Evolutionary conservation across 176 grass and related monocot genomes (phyloP), one percentile per base, ranked within the genome.

Genomic region (Carex littledalei): DNA sequence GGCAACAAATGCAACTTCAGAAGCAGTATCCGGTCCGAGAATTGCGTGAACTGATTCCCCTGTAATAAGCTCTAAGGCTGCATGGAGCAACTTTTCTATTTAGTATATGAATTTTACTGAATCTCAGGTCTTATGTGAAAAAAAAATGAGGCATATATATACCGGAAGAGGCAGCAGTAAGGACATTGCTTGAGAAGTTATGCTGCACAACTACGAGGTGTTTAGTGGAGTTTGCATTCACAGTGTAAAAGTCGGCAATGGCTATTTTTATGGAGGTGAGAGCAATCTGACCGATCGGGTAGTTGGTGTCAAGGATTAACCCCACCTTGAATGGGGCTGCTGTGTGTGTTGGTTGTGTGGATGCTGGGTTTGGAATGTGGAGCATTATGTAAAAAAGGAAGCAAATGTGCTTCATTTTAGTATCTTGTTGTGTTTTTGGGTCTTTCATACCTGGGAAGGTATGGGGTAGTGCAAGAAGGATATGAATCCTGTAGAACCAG

Each of bases 1-100:
- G 0, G 92, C 84, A 43, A 94, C 59, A 49, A 94, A 89, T 3
- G 29, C 45, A 24, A 86, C 73, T 57, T 91, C 78, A 21, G 84
- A 72, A 16, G 92, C 87, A n/a, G 84, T 87, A 17, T 89, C 85
- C 1, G 92, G 92, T 3, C 92, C 89, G 2, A 94, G 67, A 2
- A 94, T 91, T 13, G 87, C 89, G 20, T 91, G 87, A 13, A 87
- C 85, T 57, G 85, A 17, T 64, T 87, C 78, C 39, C 50, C 21
- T 69, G 56, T 29, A 80, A 79, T n/a, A 34, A 72, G 22, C 64
- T 82, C 69, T 12, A 21, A 16, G 45, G 78, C 84, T 74, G 47
- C 17, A 77, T 2, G 26, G 39, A 14, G 3, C 41, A 52, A 34
- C 0, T 16, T 78, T 43, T 82, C 13, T 56, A 77, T 35, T 84